Evolutionary conservation across 2,329 filamentous ascomycete genomes (phyloP).

Genomic region (Penicillium glabrum): DNA sequence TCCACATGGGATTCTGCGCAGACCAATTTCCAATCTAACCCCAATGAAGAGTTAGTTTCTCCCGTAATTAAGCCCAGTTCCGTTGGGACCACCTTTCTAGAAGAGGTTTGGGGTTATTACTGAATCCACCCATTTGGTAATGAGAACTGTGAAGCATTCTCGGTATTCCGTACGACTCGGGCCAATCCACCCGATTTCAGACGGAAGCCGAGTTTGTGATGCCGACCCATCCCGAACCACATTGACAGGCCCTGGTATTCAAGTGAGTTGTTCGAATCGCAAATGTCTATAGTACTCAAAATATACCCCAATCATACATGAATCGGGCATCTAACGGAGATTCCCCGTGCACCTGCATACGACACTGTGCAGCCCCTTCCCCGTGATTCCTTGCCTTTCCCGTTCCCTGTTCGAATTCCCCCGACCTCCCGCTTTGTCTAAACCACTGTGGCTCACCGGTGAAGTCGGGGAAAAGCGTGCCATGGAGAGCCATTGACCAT

Average conservation of each 20-base stretch:
- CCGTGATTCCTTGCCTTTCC: background rate
- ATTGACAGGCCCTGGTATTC: background rate
- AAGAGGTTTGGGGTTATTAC: background rate
- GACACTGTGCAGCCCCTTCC: conserved; percentile 7
- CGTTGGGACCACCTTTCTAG: background rate
- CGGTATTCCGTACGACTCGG: conserved; percentile 12
- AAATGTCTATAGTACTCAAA: background rate
- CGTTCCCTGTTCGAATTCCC: conserved; percentile 9
- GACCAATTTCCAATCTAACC: background rate
- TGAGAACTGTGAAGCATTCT: background rate
- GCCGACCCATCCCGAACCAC: conserved; percentile 7
- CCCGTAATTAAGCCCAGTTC: background rate
- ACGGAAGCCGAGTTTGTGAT: conserved; percentile 4
- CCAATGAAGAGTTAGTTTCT: background rate
- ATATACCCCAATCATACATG: background rate
- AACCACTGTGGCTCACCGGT: conserved; percentile 27
- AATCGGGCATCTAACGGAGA: background rate
- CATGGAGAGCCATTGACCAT: conserved; percentile 14
- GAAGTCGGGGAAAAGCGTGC: conserved; percentile 22
- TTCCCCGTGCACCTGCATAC: conserved; percentile 6
- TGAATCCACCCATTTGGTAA: conserved; percentile 5
- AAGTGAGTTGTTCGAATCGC: background rate
- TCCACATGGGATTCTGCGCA: background rate
- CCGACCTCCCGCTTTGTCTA: conserved; percentile 11
- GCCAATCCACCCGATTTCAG: background rate